Evolutionary conservation across 805 yeast species (phyloP).

Genomic region (Blastobotrys americana): DNA sequence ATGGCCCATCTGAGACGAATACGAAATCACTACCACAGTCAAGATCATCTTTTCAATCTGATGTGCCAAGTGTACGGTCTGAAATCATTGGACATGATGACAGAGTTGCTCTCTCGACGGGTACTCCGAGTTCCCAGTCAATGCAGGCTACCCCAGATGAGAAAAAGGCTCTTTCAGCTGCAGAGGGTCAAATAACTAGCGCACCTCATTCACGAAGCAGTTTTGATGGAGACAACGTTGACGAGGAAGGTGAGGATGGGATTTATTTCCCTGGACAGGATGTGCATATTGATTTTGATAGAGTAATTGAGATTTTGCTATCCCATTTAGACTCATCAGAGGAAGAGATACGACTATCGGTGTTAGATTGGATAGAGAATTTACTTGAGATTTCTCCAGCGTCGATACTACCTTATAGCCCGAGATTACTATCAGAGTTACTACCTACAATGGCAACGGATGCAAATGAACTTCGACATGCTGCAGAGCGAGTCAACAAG

Average conservation of each 20-base stretch:
- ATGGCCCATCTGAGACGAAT: not conserved
- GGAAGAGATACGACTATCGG: constrained; percentile 69
- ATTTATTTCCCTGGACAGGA: constrained; percentile 72
- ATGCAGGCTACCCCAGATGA: not conserved
- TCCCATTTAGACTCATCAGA: constrained; percentile 69
- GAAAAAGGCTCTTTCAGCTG: not conserved
- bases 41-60: not conserved
- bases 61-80: not conserved
- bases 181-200: not conserved
- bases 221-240: constrained; percentile 21
- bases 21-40: not conserved
- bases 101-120: not conserved
- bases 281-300: constrained; percentile 69
- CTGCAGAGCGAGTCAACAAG: constrained; percentile 51
- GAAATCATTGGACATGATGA: not conserved
- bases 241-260: constrained; percentile 41
- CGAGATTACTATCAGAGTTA: constrained; percentile 64
- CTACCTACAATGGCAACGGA: constrained; percentile 55
- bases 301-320: constrained; percentile 73
- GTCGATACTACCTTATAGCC: constrained; percentile 65
- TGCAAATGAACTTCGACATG: constrained; percentile 41
- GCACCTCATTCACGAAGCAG: not conserved
- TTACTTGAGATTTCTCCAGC: constrained; percentile 66
- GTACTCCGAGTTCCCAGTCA: not conserved
- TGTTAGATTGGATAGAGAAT: constrained; percentile 74